Conservation (phyloP, 75 land plant genomes). For the Sequoiadendron giganteum region DNA sequence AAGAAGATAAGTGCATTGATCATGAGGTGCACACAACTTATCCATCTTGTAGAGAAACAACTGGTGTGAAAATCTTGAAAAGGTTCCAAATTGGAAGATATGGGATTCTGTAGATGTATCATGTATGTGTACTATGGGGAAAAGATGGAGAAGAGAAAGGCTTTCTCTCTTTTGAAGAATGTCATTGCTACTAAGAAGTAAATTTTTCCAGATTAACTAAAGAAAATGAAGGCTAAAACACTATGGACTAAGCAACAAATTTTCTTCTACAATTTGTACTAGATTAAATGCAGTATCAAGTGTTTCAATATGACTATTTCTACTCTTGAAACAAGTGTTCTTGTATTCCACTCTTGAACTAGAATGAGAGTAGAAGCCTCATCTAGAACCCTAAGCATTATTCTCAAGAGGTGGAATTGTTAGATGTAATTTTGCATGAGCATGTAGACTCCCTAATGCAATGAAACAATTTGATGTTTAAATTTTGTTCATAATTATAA, state of each 20-base stretch:
- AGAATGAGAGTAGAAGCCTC: background rate
- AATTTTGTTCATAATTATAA: background rate
- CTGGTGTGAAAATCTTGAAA: no score
- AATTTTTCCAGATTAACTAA: background rate
- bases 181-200: background rate
- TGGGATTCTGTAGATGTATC: no score
- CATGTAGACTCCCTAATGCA: background rate
- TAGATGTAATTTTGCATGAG: background rate
- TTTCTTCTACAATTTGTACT: background rate
- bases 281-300: background rate
- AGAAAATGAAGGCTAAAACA: no score
- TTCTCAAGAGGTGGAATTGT: background rate
- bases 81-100: no score
- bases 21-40: no score
- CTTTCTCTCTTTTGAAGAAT: background rate
- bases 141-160: background rate
- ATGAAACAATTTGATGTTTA: background rate
- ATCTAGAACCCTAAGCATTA: background rate
- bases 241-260: no score
- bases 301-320: background rate
- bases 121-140: background rate
- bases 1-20: no score
- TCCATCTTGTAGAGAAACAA: no score
- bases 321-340: background rate
- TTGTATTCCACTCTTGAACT: background rate